phyloP scores from a whole-genome alignment of 2,329 filamentous ascomycete species.

The Fusarium succisae region DNA sequence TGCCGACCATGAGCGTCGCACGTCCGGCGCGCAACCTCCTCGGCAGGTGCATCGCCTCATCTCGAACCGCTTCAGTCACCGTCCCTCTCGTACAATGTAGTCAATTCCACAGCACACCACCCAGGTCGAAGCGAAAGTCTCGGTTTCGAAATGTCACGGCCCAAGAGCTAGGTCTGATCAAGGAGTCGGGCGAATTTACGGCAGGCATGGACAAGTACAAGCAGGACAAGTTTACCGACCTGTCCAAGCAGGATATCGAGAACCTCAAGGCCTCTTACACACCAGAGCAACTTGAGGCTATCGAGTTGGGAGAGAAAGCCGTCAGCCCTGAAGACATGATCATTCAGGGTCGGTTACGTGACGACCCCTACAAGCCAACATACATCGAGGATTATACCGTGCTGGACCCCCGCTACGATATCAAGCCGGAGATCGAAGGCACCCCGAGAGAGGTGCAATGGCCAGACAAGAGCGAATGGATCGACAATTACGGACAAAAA shows the following conservation, averaged over 20 bases:
- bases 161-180: constrained; percentile 60
- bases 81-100: constrained; percentile 47
- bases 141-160: constrained; percentile 65
- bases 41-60: constrained; percentile 58
- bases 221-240: constrained; percentile 66
- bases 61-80: constrained; percentile 35
- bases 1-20: constrained; percentile 63
- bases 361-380: constrained; percentile 75
- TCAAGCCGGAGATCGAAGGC: constrained; percentile 61
- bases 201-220: constrained; percentile 56
- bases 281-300: constrained; percentile 80
- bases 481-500: constrained; percentile 63
- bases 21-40: constrained; percentile 64
- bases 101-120: constrained; percentile 63
- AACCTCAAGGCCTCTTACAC: constrained; percentile 76
- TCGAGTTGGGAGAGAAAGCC: constrained; percentile 81
- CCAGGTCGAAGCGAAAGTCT: constrained; percentile 57
- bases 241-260: constrained; percentile 72
- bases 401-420: constrained; percentile 81
- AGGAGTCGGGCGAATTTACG: constrained; percentile 42
- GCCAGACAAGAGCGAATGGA: constrained; percentile 68
- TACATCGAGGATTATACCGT: constrained; percentile 87
- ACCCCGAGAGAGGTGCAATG: constrained; percentile 64
- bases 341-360: constrained; percentile 75
- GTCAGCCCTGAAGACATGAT: constrained; percentile 79